Conservation (phyloP, 768 basidiomycete species). For the Russula brevipes region DNA sequence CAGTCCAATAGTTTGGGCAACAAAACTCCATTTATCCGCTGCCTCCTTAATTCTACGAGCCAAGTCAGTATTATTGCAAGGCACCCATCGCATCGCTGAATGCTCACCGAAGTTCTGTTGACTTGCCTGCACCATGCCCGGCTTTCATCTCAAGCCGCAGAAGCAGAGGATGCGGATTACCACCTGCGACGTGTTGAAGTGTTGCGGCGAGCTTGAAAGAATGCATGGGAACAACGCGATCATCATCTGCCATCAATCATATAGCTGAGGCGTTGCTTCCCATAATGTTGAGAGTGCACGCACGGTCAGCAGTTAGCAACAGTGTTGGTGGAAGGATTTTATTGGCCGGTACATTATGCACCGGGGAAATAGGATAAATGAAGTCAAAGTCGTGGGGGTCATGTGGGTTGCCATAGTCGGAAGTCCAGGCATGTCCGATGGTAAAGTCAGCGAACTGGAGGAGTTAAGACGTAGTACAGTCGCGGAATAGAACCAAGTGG, state of each 20-base stretch:
- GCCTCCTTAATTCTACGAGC: constrained; percentile 63
- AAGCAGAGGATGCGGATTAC: constrained; percentile 69
- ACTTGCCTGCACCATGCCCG: constrained; percentile 78
- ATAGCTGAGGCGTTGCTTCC: neutral
- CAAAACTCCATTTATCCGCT: constrained; percentile 75
- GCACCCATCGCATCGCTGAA: neutral
- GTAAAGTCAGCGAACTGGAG: constrained; percentile 68
- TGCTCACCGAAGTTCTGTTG: constrained; percentile 58
- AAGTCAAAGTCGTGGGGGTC: constrained; percentile 78
- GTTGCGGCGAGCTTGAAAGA: constrained; percentile 80
- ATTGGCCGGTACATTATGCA: constrained; percentile 68
- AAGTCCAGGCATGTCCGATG: constrained; percentile 72
- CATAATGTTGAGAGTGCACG: constrained; percentile 29
- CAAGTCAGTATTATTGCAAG: neutral
- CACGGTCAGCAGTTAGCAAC: constrained; percentile 80
- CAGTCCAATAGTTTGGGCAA: constrained; percentile 58
- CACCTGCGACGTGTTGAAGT: constrained; percentile 58
- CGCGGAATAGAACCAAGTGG: neutral
- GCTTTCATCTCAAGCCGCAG: constrained; percentile 75
- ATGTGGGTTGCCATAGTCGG: constrained; percentile 75
- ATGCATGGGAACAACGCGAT: constrained; percentile 82
- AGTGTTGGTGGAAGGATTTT: constrained; percentile 62
- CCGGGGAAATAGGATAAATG: constrained; percentile 70
- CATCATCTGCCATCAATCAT: constrained; percentile 51
- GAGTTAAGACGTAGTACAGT: neutral